These are phyloP conservation scores for Garcia nutans DNA, from an alignment of 345 rosid species.

Conservation along the genomic window DNA sequence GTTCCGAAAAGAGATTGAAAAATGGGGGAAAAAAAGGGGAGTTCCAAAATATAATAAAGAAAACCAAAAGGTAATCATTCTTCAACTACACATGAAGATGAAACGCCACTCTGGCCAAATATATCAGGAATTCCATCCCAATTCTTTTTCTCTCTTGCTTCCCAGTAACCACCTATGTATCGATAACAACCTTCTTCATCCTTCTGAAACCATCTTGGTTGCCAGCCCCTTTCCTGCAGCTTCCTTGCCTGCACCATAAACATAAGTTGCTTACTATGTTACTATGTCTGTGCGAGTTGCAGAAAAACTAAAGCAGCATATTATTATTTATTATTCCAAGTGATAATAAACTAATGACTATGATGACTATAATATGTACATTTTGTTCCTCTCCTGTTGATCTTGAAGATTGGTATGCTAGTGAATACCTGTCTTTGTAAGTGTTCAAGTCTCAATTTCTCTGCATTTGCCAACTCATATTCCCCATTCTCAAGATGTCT, in stretches of 20 bases:
- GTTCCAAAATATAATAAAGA: background rate
- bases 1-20: background rate
- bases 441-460: conserved; percentile 93
- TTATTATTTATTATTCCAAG: background rate
- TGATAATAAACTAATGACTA: too few species aligned
- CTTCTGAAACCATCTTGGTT: conserved; percentile 83
- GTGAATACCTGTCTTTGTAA: conserved; percentile 87
- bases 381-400: background rate
- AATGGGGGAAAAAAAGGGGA: background rate
- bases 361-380: background rate
- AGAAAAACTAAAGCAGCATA: background rate
- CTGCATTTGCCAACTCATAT: conserved; percentile 89
- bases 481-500: conserved; percentile 93
- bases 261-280: background rate
- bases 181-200: conserved; percentile 88
- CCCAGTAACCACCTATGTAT: conserved; percentile 90
- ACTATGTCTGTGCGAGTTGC: background rate
- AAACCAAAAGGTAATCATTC: conserved; percentile 27
- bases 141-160: conserved; percentile 63
- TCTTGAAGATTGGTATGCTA: background rate
- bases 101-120: conserved; percentile 60
- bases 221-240: conserved; percentile 98
- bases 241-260: conserved; percentile 73
- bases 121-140: conserved; percentile 77
- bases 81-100: conserved; percentile 32